These are phyloP conservation scores for Primulina eburnea DNA, from an alignment of 257 asterid genomes.

Conservation along the genomic window DNA sequence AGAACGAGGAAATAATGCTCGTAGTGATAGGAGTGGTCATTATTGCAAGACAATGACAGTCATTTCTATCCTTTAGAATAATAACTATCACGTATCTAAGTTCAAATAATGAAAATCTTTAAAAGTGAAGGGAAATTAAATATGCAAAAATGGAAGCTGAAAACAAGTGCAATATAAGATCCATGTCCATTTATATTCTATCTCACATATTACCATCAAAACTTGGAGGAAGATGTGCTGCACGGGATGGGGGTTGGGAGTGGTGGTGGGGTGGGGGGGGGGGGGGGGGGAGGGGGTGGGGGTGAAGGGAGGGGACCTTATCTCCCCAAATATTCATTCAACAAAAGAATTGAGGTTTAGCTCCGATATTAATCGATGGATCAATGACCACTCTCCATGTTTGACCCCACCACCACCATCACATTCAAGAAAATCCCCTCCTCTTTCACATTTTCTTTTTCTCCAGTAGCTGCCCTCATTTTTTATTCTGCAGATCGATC, in stretches of 20 bases:
- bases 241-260: too few relatives aligned
- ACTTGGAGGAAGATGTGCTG: not conserved
- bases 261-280: too few relatives aligned
- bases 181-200: constrained; percentile 9
- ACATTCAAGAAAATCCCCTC: constrained; percentile 19
- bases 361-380: constrained; percentile 38
- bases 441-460: constrained; percentile 10
- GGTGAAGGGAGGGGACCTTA: constrained; percentile 34
- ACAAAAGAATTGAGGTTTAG: constrained; percentile 36
- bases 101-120: not conserved
- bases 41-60: not conserved
- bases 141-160: constrained; percentile 16
- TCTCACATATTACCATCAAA: constrained; percentile 30
- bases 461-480: constrained; percentile 10
- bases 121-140: not conserved
- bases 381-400: constrained; percentile 36
- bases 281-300: too few relatives aligned
- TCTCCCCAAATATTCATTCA: constrained; percentile 29
- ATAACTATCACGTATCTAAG: not conserved
- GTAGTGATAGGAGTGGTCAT: constrained; percentile 17
- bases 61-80: not conserved
- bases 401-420: constrained; percentile 36
- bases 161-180: constrained; percentile 18
- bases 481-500: not conserved
- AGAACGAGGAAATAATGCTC: not conserved